Evolutionary conservation across 768 basidiomycete species (phyloP).

Genomic region (Lactarius tabidus): DNA sequence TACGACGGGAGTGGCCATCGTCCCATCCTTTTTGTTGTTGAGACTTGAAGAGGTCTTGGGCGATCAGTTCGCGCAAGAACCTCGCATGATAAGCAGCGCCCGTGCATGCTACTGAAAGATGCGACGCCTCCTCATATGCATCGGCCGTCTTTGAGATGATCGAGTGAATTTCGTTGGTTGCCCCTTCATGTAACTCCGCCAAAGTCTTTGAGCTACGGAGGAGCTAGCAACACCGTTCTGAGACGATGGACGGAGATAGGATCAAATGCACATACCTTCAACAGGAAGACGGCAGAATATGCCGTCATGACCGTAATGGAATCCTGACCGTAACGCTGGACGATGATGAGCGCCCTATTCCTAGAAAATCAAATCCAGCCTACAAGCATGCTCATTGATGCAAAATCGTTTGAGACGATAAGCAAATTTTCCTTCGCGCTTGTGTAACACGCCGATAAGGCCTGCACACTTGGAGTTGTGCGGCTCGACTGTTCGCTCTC

Average conservation of each 20-base stretch:
- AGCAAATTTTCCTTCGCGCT: constrained; percentile 68
- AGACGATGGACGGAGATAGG: constrained; percentile 1
- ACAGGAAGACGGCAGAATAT: constrained; percentile 75
- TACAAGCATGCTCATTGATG: constrained; percentile 69
- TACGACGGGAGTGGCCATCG: constrained; percentile 11
- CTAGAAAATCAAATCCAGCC: constrained; percentile 26
- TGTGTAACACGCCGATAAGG: constrained; percentile 65
- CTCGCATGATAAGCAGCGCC: constrained; percentile 75
- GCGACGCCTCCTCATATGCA: constrained; percentile 71
- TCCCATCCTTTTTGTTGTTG: constrained; percentile 28
- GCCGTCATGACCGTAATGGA: constrained; percentile 83
- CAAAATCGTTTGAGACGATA: constrained; percentile 72
- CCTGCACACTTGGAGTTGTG: constrained; percentile 58
- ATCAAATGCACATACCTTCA: constrained; percentile 49
- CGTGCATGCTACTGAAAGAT: constrained; percentile 54
- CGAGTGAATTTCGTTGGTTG: constrained; percentile 59
- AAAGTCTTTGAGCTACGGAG: constrained; percentile 59
- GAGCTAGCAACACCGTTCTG: constrained; percentile 43
- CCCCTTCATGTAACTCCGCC: constrained; percentile 55
- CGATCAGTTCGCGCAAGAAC: constrained; percentile 68
- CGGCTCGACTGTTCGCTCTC: constrained; percentile 45
- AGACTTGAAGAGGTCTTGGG: constrained; percentile 55
- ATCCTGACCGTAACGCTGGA: constrained; percentile 79
- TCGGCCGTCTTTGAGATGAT: constrained; percentile 69
- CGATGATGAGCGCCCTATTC: constrained; percentile 18